Conservation (phyloP, 1,284 basidiomycete species). For the Irpex lacteus region DNA sequence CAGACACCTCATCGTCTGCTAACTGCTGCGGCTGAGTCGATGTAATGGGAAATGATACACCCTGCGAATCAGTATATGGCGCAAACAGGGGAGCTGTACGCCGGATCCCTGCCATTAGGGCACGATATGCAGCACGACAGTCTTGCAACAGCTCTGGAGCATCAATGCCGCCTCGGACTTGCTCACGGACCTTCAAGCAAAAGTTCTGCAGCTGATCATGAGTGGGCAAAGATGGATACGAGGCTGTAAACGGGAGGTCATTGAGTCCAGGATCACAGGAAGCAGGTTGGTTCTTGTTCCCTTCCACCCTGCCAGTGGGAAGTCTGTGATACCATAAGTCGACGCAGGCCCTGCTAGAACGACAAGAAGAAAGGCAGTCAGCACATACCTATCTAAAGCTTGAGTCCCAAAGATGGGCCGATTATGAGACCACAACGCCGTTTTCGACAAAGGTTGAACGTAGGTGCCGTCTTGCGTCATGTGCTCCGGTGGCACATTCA, state of each 20-base stretch:
- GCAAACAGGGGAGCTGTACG: constrained; percentile 14
- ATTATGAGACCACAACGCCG: constrained; percentile 48
- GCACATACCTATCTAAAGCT: constrained; percentile 50
- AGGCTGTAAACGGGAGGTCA: constrained; percentile 39
- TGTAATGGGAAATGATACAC: background rate
- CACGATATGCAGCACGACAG: constrained; percentile 31
- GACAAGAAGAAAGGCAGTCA: background rate
- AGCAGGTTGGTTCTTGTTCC: constrained; percentile 36
- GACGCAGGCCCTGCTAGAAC: constrained; percentile 16
- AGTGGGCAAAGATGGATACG: constrained; percentile 45
- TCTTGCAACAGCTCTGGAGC: constrained; percentile 35
- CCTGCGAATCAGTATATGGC: constrained; percentile 3
- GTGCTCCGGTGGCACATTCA: constrained; percentile 40
- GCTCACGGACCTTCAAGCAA: constrained; percentile 33
- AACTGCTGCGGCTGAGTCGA: background rate
- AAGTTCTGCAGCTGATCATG: constrained; percentile 44
- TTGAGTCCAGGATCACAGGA: constrained; percentile 35
- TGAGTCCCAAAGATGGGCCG: constrained; percentile 53
- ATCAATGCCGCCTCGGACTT: constrained; percentile 34
- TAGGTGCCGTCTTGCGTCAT: constrained; percentile 39
- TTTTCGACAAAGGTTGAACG: constrained; percentile 44
- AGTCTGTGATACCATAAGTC: constrained; percentile 32
- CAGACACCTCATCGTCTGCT: constrained; percentile 6
- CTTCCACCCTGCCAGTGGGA: constrained; percentile 29
- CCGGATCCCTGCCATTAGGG: constrained; percentile 35